These are phyloP conservation scores for Lophium mytilinum DNA, from an alignment of 495 filamentous ascomycete genomes.

Conservation along the genomic window DNA sequence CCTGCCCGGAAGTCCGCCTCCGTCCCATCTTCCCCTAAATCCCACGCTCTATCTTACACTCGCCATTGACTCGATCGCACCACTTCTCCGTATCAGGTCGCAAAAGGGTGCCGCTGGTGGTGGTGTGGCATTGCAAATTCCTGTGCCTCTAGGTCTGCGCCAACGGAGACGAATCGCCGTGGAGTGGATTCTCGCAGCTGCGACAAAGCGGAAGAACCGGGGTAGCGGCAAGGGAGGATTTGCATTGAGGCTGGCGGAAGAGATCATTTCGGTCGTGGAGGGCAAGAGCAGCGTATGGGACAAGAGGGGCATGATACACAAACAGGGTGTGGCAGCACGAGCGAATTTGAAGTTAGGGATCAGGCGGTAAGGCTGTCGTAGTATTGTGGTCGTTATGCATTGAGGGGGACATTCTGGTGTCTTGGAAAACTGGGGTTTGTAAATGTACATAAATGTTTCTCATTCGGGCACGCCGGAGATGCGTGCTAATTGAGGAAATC, in stretches of 20 bases:
- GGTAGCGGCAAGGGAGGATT: slow-evolving; percentile 57
- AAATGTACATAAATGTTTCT: too few species aligned
- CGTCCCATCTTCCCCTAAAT: slow-evolving; percentile 46
- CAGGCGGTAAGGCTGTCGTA: slow-evolving; percentile 11
- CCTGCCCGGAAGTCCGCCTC: slow-evolving; percentile 61
- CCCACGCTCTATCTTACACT: slow-evolving; percentile 46
- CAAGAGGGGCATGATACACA: slow-evolving; percentile 60
- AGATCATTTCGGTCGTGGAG: slow-evolving; percentile 81
- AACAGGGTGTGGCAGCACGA: slow-evolving; percentile 60
- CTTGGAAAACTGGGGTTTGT: too few species aligned
- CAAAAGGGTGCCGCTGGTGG: slow-evolving; percentile 77
- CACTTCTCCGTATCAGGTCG: slow-evolving; percentile 67
- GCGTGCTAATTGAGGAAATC: too few species aligned
- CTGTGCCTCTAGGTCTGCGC: slow-evolving; percentile 61
- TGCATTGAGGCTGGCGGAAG: slow-evolving; percentile 73
- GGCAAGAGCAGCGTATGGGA: slow-evolving; percentile 81
- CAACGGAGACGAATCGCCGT: slow-evolving; percentile 73
- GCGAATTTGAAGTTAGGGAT: slow-evolving; percentile 51
- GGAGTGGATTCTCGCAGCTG: slow-evolving; percentile 78
- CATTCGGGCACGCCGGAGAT: too few species aligned
- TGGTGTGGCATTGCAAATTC: slow-evolving; percentile 74
- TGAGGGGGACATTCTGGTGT: too few species aligned
- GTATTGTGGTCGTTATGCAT: background rate
- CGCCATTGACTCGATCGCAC: slow-evolving; percentile 94
- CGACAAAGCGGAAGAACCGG: slow-evolving; percentile 57